Percentiles rank a stretch among this genome's conserved stretches.
Conservation (phyloP, 2,329 filamentous ascomycete genomes). For the Cytospora paraplurivora region DNA sequence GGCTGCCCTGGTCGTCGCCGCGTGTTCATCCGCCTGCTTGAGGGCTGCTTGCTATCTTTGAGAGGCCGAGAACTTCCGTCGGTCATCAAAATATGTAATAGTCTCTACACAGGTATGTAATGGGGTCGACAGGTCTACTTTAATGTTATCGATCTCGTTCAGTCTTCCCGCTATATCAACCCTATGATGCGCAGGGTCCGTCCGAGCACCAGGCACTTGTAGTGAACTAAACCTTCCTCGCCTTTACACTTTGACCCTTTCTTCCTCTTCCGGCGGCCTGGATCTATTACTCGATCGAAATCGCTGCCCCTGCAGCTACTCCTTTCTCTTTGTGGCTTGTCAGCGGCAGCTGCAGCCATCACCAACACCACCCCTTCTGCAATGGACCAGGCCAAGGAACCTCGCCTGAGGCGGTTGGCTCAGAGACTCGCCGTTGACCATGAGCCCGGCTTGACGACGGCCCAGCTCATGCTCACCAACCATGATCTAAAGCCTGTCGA, state of each 20-base stretch:
- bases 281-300: conserved; percentile 18
- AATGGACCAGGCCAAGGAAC: conserved; percentile 40
- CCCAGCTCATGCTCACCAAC: conserved; percentile 87
- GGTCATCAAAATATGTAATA: too few relatives aligned
- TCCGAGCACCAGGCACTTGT: neutral
- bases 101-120: too few relatives aligned
- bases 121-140: too few relatives aligned
- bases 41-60: too few relatives aligned
- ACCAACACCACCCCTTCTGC: conserved; percentile 14
- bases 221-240: neutral
- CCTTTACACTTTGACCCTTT: neutral
- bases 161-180: too few relatives aligned
- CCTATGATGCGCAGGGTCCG: neutral
- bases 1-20: too few relatives aligned
- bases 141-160: too few relatives aligned
- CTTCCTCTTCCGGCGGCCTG: conserved; percentile 1
- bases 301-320: conserved; percentile 3
- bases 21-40: too few relatives aligned
- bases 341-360: conserved; percentile 1
- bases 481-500: conserved; percentile 82
- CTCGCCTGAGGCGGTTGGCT: conserved; percentile 46
- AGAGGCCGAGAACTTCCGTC: too few relatives aligned
- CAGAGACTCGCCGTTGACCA: conserved; percentile 70
- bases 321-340: neutral
- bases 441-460: conserved; percentile 75